Evolutionary conservation across 345 rosid genomes (phyloP), one percentile per base, ranked within the genome.

Genomic region (Populus ilicifolia): DNA sequence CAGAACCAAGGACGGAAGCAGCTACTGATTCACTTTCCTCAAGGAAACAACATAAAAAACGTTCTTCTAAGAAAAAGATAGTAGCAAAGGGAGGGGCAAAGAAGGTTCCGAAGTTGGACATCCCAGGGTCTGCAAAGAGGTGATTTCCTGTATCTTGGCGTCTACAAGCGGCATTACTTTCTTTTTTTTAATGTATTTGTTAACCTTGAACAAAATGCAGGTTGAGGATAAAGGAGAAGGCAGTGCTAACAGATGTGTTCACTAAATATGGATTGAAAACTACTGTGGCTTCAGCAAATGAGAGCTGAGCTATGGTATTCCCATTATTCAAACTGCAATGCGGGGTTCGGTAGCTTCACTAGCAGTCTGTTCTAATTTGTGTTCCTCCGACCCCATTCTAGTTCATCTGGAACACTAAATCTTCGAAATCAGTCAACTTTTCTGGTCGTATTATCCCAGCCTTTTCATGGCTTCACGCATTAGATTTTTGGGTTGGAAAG

Each of bases 151-250:
- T 74, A 54, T 75, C 71, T 46, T 39, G 38, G 59, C 29, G 9
- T 54, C 36, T 21, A 21, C n/a, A 35, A 38, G 33, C 30, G 56
- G 21, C 63, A 46, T 1, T 14, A 50, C 59, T 75, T 52, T 54
- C 29, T 77, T 48, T 62, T 62, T 59, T 67, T 27, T 63, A 11
- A 52, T 16, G 0, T 41, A 33, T 41, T 8, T 75, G 41, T 59
- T 35, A 13, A 8, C 30, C 44, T 29, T 74, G 71, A 50, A 17
- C 2, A 11, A 69, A 46, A 64, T 78, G 83, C 92, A 95, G 96
- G 84, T 83, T 95, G 83, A 90, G 85, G 86, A 70, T 90, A 77
- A 89, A 85, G 87, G 99, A 95, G 88, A 92, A 90, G 86, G 86
- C 93, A 41, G 75, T 87, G 72, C 87, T 95, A 72, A 87, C 87